A percentile compares a stretch with the other conserved stretches of the same genome.
phyloP scores from a whole-genome alignment of 192 early-diverging fungal genomes.

The Gonapodya sp. region DNA sequence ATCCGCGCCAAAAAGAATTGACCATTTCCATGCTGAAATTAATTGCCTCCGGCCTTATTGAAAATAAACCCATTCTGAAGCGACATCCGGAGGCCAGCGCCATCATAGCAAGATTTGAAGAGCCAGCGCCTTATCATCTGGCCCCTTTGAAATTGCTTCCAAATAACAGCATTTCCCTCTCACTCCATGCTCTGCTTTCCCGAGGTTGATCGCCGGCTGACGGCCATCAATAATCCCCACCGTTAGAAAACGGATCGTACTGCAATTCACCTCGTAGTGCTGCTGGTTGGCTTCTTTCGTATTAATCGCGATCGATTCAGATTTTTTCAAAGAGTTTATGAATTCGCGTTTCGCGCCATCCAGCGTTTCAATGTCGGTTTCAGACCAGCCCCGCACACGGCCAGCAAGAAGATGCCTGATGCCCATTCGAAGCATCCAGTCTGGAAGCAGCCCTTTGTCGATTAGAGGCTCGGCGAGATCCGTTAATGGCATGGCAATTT shows the following conservation, averaged over 20 bases:
- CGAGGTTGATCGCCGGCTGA: too few relatives aligned
- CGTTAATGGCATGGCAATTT: constrained; percentile 1
- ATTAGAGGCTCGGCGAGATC: constrained; percentile 27
- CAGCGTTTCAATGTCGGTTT: constrained; percentile 5
- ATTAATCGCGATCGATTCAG: constrained; percentile 34
- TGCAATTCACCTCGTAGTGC: constrained; percentile 44
- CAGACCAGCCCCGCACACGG: constrained; percentile 7
- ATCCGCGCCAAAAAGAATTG: too few relatives aligned
- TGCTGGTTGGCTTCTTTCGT: constrained; percentile 63
- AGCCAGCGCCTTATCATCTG: too few relatives aligned
- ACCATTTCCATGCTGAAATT: too few relatives aligned
- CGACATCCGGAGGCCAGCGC: too few relatives aligned
- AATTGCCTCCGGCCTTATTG: too few relatives aligned
- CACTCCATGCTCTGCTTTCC: too few relatives aligned
- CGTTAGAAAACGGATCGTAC: neutral
- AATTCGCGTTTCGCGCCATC: constrained; percentile 19
- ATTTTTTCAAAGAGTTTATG: constrained; percentile 26
- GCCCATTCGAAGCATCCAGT: constrained; percentile 36
- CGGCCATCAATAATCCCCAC: neutral
- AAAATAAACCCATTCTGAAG: too few relatives aligned
- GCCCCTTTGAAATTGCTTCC: too few relatives aligned
- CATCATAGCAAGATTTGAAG: too few relatives aligned
- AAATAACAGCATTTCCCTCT: too few relatives aligned
- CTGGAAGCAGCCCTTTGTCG: constrained; percentile 33
- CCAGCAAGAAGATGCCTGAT: constrained; percentile 34